Percentiles rank a stretch among this genome's conserved stretches.
Evolutionary conservation across 106 monocot species (phyloP).

Genomic region (Iris macrosiphon): DNA sequence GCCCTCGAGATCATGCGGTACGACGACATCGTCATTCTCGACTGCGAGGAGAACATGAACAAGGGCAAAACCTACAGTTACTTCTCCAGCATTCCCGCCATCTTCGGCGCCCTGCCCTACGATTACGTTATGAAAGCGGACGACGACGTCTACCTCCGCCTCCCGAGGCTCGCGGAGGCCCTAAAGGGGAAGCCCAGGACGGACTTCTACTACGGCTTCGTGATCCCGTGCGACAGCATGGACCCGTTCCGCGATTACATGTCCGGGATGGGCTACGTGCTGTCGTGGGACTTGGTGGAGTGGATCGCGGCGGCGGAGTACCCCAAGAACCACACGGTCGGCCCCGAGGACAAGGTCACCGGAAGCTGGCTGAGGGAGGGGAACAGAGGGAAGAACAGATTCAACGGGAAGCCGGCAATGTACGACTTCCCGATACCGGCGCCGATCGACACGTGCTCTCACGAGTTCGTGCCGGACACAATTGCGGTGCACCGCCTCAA

Average conservation of each 20-base stretch:
- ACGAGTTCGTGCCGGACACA: slow-evolving; percentile 47
- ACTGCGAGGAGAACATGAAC: slow-evolving; percentile 70
- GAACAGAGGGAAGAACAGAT: slow-evolving; percentile 31
- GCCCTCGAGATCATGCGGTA: slow-evolving; percentile 45
- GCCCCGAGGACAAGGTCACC: slow-evolving; percentile 38
- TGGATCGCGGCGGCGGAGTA: slow-evolving; percentile 37
- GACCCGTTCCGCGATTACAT: slow-evolving; percentile 41
- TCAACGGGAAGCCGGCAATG: slow-evolving; percentile 35
- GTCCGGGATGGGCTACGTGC: slow-evolving; percentile 49
- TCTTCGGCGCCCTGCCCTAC: slow-evolving; percentile 30
- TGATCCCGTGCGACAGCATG: slow-evolving; percentile 20
- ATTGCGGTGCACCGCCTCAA: slow-evolving; percentile 50
- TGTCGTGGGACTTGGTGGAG: slow-evolving; percentile 57
- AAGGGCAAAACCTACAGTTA: slow-evolving; percentile 52
- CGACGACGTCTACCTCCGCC: slow-evolving; percentile 45
- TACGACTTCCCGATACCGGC: slow-evolving; percentile 29
- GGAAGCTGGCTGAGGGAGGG: slow-evolving; percentile 31
- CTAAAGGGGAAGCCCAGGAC: slow-evolving; percentile 21
- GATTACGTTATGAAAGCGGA: slow-evolving; percentile 63
- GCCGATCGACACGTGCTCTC: slow-evolving; percentile 19
- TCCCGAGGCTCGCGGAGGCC: slow-evolving; percentile 26
- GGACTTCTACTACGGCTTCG: slow-evolving; percentile 45
- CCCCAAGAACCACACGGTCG: slow-evolving; percentile 11
- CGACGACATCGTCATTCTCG: slow-evolving; percentile 47
- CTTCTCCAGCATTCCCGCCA: slow-evolving; percentile 29